Evolutionary conservation across 768 basidiomycete species (phyloP).

Genomic region (Boletus rubropictus): DNA sequence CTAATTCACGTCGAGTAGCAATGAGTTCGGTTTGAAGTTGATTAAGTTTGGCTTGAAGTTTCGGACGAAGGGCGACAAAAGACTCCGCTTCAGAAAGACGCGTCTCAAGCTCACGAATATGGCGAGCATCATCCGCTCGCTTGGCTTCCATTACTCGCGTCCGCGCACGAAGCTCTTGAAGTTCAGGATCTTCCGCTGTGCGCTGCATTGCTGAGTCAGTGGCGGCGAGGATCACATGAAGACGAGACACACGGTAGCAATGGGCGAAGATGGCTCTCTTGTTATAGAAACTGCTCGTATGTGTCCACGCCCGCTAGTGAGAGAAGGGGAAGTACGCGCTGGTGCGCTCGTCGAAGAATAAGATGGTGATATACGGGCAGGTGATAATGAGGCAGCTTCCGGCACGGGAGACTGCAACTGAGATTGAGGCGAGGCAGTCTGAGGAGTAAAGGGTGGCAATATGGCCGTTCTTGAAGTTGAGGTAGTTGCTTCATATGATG

Average conservation of each 20-base stretch:
- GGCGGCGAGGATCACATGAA: neutral
- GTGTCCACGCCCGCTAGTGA: conserved; percentile 9
- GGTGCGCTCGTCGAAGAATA: conserved; percentile 13
- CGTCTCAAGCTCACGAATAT: conserved; percentile 77
- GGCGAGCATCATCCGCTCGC: conserved; percentile 79
- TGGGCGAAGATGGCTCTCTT: conserved; percentile 26
- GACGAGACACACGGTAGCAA: conserved; percentile 15
- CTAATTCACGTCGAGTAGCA: conserved; percentile 65
- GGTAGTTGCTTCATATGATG: conserved; percentile 18
- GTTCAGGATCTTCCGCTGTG: conserved; percentile 49
- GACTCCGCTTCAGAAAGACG: conserved; percentile 81
- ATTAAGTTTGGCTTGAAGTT: conserved; percentile 83
- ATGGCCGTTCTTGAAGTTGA: conserved; percentile 34
- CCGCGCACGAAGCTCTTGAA: conserved; percentile 79
- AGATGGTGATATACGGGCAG: conserved; percentile 15
- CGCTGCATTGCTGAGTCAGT: conserved; percentile 19
- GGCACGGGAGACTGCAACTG: conserved; percentile 15
- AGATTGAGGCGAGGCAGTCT: conserved; percentile 29
- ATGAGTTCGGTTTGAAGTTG: conserved; percentile 76
- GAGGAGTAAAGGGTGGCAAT: conserved; percentile 33
- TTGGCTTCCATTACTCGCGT: conserved; percentile 81
- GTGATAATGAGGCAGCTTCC: conserved; percentile 2
- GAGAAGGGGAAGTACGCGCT: neutral
- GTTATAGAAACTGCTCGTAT: conserved; percentile 15
- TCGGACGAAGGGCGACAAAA: conserved; percentile 79